A percentile compares a stretch with the other conserved stretches of the same genome.
Evolutionary conservation across 2,329 filamentous ascomycete genomes (phyloP).

Genomic region (Neopestalotiopsis rosae): DNA sequence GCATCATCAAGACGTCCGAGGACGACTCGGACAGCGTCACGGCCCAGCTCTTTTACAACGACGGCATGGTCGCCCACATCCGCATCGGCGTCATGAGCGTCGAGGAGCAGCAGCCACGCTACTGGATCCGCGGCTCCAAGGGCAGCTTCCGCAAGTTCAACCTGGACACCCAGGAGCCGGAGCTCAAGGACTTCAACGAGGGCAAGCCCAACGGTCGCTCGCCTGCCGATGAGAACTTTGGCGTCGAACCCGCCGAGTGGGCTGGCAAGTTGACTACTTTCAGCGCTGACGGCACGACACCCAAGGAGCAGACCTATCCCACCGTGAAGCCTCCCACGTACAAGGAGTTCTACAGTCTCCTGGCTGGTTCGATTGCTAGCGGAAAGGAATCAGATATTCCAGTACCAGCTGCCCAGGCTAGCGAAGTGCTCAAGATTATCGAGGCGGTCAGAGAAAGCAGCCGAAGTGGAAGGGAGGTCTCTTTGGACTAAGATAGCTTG

Average conservation of each 20-base stretch:
- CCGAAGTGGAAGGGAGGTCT: conserved; percentile 50
- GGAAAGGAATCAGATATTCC: conserved; percentile 57
- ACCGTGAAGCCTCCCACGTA: conserved; percentile 73
- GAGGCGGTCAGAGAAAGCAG: conserved; percentile 58
- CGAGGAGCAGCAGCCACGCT: conserved; percentile 73
- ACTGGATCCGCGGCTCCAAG: conserved; percentile 77
- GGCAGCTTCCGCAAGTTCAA: conserved; percentile 76
- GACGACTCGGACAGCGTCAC: conserved; percentile 63
- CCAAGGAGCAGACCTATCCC: conserved; percentile 55
- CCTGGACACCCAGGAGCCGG: conserved; percentile 78
- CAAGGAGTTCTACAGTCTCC: conserved; percentile 66
- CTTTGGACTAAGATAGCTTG: neutral
- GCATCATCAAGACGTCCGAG: conserved; percentile 42
- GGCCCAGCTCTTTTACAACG: conserved; percentile 69
- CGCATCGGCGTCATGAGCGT: conserved; percentile 73
- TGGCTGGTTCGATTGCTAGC: conserved; percentile 52
- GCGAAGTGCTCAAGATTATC: conserved; percentile 58
- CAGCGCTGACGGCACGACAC: conserved; percentile 50
- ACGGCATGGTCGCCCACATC: conserved; percentile 69
- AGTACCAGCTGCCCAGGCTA: conserved; percentile 57
- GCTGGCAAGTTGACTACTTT: conserved; percentile 65
- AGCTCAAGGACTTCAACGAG: conserved; percentile 54
- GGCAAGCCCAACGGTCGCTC: conserved; percentile 53
- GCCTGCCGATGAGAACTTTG: conserved; percentile 68
- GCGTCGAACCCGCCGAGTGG: conserved; percentile 62